phyloP scores from a whole-genome alignment of 2,329 filamentous ascomycete genomes.

The Fusarium zealandicum region DNA sequence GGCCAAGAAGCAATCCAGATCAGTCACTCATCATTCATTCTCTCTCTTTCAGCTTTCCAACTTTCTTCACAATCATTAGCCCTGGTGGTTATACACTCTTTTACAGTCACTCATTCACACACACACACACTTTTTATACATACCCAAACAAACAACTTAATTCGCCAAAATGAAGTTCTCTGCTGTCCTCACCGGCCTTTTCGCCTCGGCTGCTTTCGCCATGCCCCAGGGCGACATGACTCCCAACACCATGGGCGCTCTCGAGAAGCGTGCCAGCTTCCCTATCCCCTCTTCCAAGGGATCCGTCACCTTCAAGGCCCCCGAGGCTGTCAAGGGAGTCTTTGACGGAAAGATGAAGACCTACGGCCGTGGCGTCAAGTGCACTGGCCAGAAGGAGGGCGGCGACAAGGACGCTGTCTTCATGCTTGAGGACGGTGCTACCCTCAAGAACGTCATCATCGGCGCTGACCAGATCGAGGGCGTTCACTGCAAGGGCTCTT shows the following conservation, averaged over 20 bases:
- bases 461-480: conserved; percentile 35
- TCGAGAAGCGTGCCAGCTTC: conserved; percentile 37
- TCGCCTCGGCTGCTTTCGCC: conserved; percentile 33
- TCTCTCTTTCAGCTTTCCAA: conserved; percentile 7
- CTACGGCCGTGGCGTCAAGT: conserved; percentile 35
- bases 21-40: background rate
- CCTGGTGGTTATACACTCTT: conserved; percentile 39
- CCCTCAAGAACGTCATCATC: conserved; percentile 37
- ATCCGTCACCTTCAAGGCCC: conserved; percentile 36
- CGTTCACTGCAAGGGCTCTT: conserved; percentile 35
- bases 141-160: background rate
- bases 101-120: background rate
- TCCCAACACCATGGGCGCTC: conserved; percentile 38
- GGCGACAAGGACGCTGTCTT: conserved; percentile 30
- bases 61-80: conserved; percentile 29
- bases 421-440: conserved; percentile 36
- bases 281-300: conserved; percentile 38
- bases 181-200: conserved; percentile 31
- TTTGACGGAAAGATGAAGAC: conserved; percentile 37
- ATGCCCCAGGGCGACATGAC: conserved; percentile 35
- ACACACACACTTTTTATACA: background rate
- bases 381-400: conserved; percentile 31
- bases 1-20: background rate
- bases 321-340: conserved; percentile 22
- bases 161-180: conserved; percentile 39